Evolutionary conservation across 2,329 filamentous ascomycete species (phyloP).

Genomic region (Colletotrichum endophyticum): DNA sequence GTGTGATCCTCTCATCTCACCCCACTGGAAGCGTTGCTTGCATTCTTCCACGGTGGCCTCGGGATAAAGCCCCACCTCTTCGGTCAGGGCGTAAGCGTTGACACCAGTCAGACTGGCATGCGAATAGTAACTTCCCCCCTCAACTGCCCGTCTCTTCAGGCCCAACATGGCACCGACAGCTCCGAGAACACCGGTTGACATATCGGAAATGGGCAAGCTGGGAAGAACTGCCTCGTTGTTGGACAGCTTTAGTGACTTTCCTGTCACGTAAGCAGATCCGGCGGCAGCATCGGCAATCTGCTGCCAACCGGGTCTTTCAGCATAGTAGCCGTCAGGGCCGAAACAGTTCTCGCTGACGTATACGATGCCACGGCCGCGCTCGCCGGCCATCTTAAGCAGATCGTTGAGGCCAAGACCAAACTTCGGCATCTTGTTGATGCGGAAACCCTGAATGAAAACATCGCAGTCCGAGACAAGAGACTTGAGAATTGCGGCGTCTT

Average conservation of each 20-base stretch:
- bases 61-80: constrained; percentile 35
- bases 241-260: constrained; percentile 27
- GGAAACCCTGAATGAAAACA: constrained; percentile 59
- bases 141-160: constrained; percentile 32
- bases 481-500: constrained; percentile 42
- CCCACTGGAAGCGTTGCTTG: constrained; percentile 13
- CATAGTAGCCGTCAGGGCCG: constrained; percentile 11
- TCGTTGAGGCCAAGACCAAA: constrained; percentile 45
- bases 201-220: constrained; percentile 37
- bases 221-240: constrained; percentile 32
- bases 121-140: constrained; percentile 35
- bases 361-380: constrained; percentile 8
- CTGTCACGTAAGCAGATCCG: constrained; percentile 36
- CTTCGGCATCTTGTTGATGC: constrained; percentile 45
- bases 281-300: constrained; percentile 29
- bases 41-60: neutral
- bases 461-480: constrained; percentile 53
- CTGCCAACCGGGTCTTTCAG: constrained; percentile 11
- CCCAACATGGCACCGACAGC: constrained; percentile 36
- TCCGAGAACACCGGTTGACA: constrained; percentile 36
- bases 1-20: constrained; percentile 9
- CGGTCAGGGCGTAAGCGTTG: constrained; percentile 29
- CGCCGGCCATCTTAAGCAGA: constrained; percentile 38
- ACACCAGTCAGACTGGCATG: constrained; percentile 31
- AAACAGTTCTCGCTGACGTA: constrained; percentile 18